These are phyloP conservation scores for Davidsoniella eucalypti DNA, from an alignment of 2,329 filamentous ascomycete species.

Conservation along the genomic window DNA sequence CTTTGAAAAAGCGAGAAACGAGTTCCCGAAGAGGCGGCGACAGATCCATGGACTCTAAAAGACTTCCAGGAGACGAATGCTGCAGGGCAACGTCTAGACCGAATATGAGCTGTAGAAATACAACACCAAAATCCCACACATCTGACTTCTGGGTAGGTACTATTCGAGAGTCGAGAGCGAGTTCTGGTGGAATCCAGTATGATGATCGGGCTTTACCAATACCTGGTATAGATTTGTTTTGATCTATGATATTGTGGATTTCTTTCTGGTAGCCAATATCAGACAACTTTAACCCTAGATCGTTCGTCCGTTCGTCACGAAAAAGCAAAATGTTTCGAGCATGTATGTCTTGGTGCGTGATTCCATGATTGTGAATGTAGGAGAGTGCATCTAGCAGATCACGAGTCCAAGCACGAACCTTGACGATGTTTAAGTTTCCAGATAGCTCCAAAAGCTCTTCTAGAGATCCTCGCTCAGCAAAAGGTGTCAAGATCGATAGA, in stretches of 20 bases:
- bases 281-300: conserved; percentile 56
- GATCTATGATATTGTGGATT: conserved; percentile 42
- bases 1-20: conserved; percentile 67
- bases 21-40: conserved; percentile 66
- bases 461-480: conserved; percentile 68
- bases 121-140: conserved; percentile 85
- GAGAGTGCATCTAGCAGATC: conserved; percentile 79
- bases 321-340: conserved; percentile 65
- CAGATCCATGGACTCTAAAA: conserved; percentile 55
- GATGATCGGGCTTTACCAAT: conserved; percentile 52
- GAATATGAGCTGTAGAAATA: conserved; percentile 88
- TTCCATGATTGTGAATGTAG: conserved; percentile 69
- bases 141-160: conserved; percentile 66
- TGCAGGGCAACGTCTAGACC: conserved; percentile 60
- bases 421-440: conserved; percentile 54
- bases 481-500: conserved; percentile 57
- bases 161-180: conserved; percentile 43
- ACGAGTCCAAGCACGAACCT: conserved; percentile 76
- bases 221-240: conserved; percentile 35
- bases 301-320: conserved; percentile 44
- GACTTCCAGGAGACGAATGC: conserved; percentile 60
- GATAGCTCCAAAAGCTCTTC: conserved; percentile 68
- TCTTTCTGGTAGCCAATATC: conserved; percentile 57
- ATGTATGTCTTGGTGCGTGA: conserved; percentile 73
- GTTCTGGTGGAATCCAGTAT: conserved; percentile 72